Conservation (phyloP, 179 eudicot species). For the Corrigiola litoralis region DNA sequence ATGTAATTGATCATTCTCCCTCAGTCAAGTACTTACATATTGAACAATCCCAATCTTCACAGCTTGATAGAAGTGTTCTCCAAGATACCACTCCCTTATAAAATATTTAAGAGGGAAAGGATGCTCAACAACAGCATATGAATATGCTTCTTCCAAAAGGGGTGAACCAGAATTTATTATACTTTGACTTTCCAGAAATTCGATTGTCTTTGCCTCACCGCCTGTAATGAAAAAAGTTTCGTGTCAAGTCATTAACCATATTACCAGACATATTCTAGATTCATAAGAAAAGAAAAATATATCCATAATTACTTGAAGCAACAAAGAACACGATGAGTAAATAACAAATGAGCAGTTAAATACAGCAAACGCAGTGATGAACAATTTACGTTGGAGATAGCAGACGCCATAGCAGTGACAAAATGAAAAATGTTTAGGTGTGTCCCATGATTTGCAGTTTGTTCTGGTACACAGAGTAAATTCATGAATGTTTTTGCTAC, state of each 20-base stretch:
- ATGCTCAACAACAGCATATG: constrained; percentile 87
- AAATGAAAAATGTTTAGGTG: too few species aligned
- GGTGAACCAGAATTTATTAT: constrained; percentile 58
- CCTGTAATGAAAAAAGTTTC: constrained; percentile 41
- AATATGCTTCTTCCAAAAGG: constrained; percentile 80
- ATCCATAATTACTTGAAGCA: too few species aligned
- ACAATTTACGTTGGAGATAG: too few species aligned
- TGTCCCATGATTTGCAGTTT: too few species aligned
- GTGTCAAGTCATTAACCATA: background rate
- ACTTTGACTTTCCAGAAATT: constrained; percentile 75
- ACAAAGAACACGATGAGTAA: too few species aligned
- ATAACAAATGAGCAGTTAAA: too few species aligned
- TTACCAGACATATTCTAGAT: background rate
- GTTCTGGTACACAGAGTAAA: too few species aligned
- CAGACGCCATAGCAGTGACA: too few species aligned
- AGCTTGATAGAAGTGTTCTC: constrained; percentile 85
- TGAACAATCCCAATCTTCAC: constrained; percentile 96
- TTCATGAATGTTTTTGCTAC: too few species aligned
- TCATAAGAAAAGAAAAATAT: too few species aligned
- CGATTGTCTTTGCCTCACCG: constrained; percentile 86
- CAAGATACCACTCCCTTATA: constrained; percentile 84
- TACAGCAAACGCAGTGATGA: too few species aligned
- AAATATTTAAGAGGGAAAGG: constrained; percentile 85
- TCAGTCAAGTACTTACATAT: constrained; percentile 55
- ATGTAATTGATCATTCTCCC: background rate